Evolutionary conservation across 1,284 basidiomycete genomes (phyloP), one percentile per base, ranked within the genome.

Genomic region (Cystobasidiaceae sp.): DNA sequence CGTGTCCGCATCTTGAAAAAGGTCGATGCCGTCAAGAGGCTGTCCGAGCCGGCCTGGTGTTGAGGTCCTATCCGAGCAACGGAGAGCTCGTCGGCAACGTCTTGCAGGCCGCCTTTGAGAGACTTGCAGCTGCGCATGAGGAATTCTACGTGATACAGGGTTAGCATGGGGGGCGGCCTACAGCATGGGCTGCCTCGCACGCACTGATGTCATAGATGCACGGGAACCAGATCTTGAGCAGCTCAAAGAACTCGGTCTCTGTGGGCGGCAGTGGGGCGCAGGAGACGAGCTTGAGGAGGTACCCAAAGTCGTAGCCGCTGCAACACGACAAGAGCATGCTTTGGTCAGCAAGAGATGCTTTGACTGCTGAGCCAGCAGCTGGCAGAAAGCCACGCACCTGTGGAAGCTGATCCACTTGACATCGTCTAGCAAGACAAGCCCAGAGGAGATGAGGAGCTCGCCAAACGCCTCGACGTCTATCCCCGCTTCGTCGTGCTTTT

Each of bases 241-340:
- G 83, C 55, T 90, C 84, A 76, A 97, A 97, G 79, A 98, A 98
- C 19, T 85, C 84, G 69, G 89, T 86, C 79, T 99, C 96, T 25
- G 86, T 86, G 28, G 87, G 84, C 2, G 96, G 96, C 68, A 98
- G 79, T 45, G 91, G 89, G 73, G 87, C 82, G 70, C 85, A 88
- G 0, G 93, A 97, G 52, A 99, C 83, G 55, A 97, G 84, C 77
- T 96, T 96, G 77, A 99, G 86, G 72, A 98, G 88, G 77, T 98
- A 99, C 21, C 96, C 94, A 79, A 99, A 98, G 78, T 99, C 94
- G 78, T 98, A 98, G 32, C 94, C 96, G 76, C 93, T 97, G 76
- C 57, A 50, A 41, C 57, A 13, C 44, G 5, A 21, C 9, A 45
- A 15, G 5, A 13, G 6, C n/a, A n/a, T n/a, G n/a, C n/a, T n/a